Evolutionary conservation across 176 grass and related monocot species (phyloP), one percentile per base, ranked within the genome.

Genomic region (Triticum dicoccoides): DNA sequence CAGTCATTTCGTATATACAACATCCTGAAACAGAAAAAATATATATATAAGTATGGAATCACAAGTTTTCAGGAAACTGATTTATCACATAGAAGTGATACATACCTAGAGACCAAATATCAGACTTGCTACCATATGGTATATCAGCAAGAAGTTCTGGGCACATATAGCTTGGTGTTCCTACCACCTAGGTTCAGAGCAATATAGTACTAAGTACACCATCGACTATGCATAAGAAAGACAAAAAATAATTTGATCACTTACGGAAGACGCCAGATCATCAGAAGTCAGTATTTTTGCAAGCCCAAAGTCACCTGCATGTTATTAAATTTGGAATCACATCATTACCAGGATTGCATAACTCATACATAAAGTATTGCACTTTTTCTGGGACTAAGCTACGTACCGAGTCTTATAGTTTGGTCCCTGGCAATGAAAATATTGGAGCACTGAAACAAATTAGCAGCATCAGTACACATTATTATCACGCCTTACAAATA

Each of bases 151-250:
- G 91, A 86, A 98, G 91, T 81, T 98, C 96, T 54, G 93, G 96
- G 85, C 96, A 98, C 96, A 98, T 98, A 78, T 98, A 98, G 86
- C 93, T 95, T 45, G 96, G 96, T 41, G 96, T 98, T 73, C 93
- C 93, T 51, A 98, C 96, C 68, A 98, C 88, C 96, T 98, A 87
- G 61, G 34, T 80, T n/a, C 66, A 42, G 68, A 76, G 6, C 61
- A 85, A 93, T 65, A 85, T n/a, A 81, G 61, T 51, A 87, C 7
- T 88, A 77, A 91, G 81, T 76, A 84, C 5, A 78, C 11, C 18
- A 80, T 25, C 8, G 0, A 21, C 52, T 83, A 76, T 70, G 65
- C 56, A 18, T 4, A 33, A 87, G 35, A 80, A 44, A 80, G 30
- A 35, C 49, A 25, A 66, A 33, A 63, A 24, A 47, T 58, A 4